Evolutionary conservation across 2,329 filamentous ascomycete genomes (phyloP), one percentile per base, ranked within the genome.

Genomic region (Pseudocercospora vitis): DNA sequence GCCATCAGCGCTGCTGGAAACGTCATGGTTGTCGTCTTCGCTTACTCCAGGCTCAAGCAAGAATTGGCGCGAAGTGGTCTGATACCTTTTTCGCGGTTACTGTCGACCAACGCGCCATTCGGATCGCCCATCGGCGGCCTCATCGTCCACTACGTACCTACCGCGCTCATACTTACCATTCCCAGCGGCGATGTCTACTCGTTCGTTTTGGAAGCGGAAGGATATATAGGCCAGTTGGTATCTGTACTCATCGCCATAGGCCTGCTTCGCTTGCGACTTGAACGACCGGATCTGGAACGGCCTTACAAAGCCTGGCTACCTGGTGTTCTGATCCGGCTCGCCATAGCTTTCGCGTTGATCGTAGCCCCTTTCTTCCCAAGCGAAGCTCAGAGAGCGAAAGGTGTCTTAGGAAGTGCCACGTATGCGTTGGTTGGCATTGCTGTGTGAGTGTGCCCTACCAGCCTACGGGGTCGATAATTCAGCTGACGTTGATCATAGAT

Each of bases 51-150:
- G 2, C 70, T 88, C 2, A 88, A 88, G 61, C 85, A 89, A 65
- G 86, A 89, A 65, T 83, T 89, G 50, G 86, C 86, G 2, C 77
- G 85, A 14, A 84, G 88, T 63, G 86, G 87, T 0, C 83, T 89
- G 52, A 74, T 90, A 0, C 86, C 87, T 0, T 88, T 79, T 52
- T 78, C 84, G 0, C 73, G 74, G 5, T 56, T 81, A 0, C 71
- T 88, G 0, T 82, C 86, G 0, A 85, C 84, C 0, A 85, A 84
- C 0, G 78, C 77, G 18, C 87, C 86, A 0, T 88, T 88, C 61
- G 78, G 80, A 33, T 82, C 86, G 0, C 86, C 87, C 0, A 68
- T 88, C 1, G 86, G 85, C 0, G 86, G 85, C 0, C 76, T 90
- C 0, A 68, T 89, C 3, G 76, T 89, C 1, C 85, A 89, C 62